Evolutionary conservation across 1,139 yeast species (phyloP).

Genomic region (Pichia sp.): DNA sequence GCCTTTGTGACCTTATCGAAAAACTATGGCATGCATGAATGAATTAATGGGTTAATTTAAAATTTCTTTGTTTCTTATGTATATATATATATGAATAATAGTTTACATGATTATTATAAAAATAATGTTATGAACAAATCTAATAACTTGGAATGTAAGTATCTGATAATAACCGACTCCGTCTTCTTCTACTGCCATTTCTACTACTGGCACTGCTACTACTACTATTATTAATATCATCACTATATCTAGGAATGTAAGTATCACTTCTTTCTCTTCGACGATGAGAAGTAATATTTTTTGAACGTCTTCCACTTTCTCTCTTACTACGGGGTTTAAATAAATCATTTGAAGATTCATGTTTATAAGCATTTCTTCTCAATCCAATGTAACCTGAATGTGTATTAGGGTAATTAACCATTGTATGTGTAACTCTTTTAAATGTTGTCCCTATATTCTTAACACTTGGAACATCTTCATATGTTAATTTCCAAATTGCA

Average conservation of each 20-base stretch:
- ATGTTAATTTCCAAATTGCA: conserved; percentile 41
- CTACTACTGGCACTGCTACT: too few species aligned
- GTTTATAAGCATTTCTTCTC: not conserved
- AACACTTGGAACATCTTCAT: conserved; percentile 32
- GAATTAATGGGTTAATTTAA: not conserved
- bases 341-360: not conserved
- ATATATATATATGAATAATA: not conserved
- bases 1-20: conserved; percentile 21
- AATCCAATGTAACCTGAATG: conserved; percentile 22
- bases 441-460: conserved; percentile 22
- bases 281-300: too few species aligned
- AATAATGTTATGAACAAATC: not conserved
- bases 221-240: not conserved
- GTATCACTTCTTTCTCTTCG: too few species aligned
- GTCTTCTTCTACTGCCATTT: not conserved
- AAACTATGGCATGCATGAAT: conserved; percentile 14
- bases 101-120: too few species aligned
- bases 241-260: not conserved
- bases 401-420: conserved; percentile 32
- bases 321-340: too few species aligned
- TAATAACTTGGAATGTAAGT: not conserved
- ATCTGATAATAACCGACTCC: not conserved
- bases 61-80: not conserved
- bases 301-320: too few species aligned
- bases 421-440: conserved; percentile 36